phyloP scores from a whole-genome alignment of 257 asterid species.

The Mitragyna speciosa region DNA sequence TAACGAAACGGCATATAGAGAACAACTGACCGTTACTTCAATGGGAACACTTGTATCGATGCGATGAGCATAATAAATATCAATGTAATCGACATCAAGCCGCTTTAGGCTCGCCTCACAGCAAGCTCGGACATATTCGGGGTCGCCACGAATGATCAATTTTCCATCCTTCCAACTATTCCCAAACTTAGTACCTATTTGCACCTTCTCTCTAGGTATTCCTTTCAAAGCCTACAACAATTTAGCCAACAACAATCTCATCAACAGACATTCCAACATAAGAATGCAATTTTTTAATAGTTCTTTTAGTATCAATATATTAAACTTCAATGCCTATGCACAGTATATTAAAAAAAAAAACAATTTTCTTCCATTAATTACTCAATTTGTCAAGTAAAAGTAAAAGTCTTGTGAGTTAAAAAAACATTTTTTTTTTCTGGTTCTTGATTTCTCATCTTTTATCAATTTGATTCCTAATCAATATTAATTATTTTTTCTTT shows the following conservation, averaged over 20 bases:
- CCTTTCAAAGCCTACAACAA: constrained; percentile 32
- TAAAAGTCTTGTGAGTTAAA: no score
- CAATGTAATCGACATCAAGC: constrained; percentile 32
- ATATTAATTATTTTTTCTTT: no score
- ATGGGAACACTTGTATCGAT: constrained; percentile 37
- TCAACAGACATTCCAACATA: background rate
- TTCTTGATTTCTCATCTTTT: no score
- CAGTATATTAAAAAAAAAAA: no score
- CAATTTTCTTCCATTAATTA: no score
- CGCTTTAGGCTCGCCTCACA: constrained; percentile 44
- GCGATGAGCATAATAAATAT: constrained; percentile 41
- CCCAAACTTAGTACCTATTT: constrained; percentile 35
- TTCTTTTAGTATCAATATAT: no score
- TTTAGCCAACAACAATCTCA: background rate
- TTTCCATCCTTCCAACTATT: constrained; percentile 11
- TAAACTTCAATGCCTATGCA: no score
- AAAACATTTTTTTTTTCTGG: no score
- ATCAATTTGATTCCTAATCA: no score
- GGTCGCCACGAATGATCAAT: constrained; percentile 32
- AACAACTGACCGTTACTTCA: constrained; percentile 45
- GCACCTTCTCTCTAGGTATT: constrained; percentile 28
- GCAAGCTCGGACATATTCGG: constrained; percentile 35
- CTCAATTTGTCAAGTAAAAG: no score
- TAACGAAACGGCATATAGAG: background rate
- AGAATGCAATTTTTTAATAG: no score